Conservation (phyloP, 192 early-diverging fungal genomes). For the Cetraspora pellucida region DNA sequence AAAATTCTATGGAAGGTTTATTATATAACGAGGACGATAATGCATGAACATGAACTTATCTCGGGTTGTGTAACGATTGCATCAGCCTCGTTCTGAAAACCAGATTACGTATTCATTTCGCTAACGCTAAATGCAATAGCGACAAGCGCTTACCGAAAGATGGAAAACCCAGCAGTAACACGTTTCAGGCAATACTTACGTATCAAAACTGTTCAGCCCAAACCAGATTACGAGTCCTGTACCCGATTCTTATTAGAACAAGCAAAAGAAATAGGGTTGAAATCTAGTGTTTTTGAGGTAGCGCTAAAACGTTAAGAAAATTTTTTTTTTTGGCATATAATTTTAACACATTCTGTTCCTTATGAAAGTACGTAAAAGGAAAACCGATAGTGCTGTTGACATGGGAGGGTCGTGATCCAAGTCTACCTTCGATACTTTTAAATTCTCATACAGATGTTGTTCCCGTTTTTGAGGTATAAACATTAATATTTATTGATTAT, state of each 20-base stretch:
- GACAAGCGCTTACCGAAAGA: too few species aligned
- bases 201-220: slow-evolving; percentile 85
- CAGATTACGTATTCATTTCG: too few species aligned
- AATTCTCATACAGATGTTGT: slow-evolving; percentile 92
- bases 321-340: not conserved
- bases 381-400: slow-evolving; percentile 78
- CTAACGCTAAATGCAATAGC: too few species aligned
- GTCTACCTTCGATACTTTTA: slow-evolving; percentile 65
- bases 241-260: slow-evolving; percentile 65
- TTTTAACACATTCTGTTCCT: not conserved
- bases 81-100: too few species aligned
- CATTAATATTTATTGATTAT: not conserved
- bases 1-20: too few species aligned
- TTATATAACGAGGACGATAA: too few species aligned
- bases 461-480: slow-evolving; percentile 65
- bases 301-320: not conserved
- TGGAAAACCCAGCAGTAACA: slow-evolving; percentile 59
- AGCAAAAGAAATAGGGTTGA: slow-evolving; percentile 71
- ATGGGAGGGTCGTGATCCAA: slow-evolving; percentile 61
- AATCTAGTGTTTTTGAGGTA: slow-evolving; percentile 49
- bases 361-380: slow-evolving; percentile 56
- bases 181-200: slow-evolving; percentile 82
- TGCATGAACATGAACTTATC: too few species aligned
- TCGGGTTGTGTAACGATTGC: too few species aligned
- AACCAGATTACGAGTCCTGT: slow-evolving; percentile 73